Evolutionary conservation across 2,329 filamentous ascomycete species (phyloP).

Genomic region (Erysiphe pulchra): DNA sequence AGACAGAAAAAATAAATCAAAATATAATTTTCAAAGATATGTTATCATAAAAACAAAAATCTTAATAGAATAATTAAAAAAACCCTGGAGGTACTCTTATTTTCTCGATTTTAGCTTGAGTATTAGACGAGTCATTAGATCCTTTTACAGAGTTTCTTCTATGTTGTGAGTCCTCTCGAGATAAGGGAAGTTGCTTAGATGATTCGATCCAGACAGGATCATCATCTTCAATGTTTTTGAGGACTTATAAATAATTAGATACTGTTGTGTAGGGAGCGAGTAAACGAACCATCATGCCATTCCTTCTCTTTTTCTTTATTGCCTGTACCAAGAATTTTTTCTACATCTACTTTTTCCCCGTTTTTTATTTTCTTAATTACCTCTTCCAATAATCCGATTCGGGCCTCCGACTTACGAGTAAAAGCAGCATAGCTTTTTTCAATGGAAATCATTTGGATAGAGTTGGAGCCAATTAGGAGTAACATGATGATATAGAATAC

Average conservation of each 20-base stretch:
- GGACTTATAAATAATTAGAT: neutral
- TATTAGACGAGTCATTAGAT: no score
- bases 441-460: conserved; percentile 72
- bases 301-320: conserved; percentile 49
- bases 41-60: no score
- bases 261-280: neutral
- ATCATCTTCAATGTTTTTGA: no score
- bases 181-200: no score
- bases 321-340: conserved; percentile 55
- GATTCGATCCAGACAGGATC: no score
- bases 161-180: no score
- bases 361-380: conserved; percentile 43
- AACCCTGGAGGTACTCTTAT: neutral
- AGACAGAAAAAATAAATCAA: no score
- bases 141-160: no score
- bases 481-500: conserved; percentile 66
- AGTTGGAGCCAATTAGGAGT: conserved; percentile 76
- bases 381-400: conserved; percentile 52
- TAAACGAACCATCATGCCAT: conserved; percentile 58
- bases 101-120: neutral
- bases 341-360: conserved; percentile 65
- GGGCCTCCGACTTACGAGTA: conserved; percentile 50
- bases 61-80: neutral
- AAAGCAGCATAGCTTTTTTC: conserved; percentile 51
- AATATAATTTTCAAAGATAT: no score